phyloP scores from a whole-genome alignment of 176 grass and related monocot genomes.

The Themeda triandra region DNA sequence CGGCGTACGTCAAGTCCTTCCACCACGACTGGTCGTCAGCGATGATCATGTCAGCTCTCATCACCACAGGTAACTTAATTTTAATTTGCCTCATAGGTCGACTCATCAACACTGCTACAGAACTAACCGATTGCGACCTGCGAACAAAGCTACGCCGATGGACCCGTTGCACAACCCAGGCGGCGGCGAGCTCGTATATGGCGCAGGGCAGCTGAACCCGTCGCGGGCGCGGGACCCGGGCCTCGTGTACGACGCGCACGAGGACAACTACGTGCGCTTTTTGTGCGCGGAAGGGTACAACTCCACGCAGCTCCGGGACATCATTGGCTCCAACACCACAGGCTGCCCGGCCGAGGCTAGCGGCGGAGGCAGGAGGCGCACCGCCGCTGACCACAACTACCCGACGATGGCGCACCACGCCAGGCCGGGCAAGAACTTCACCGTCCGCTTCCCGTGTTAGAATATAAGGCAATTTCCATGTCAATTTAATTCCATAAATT shows the following conservation, averaged over 20 bases:
- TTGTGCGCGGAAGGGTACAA: conserved; percentile 50
- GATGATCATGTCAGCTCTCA: conserved; percentile 51
- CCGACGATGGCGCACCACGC: conserved; percentile 42
- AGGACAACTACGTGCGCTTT: conserved; percentile 25
- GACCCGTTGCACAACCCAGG: conserved; percentile 14
- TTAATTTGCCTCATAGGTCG: too few relatives aligned
- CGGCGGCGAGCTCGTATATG: conserved; percentile 42
- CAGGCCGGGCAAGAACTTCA: not conserved
- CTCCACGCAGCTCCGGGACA: conserved; percentile 13
- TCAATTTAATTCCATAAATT: too few relatives aligned
- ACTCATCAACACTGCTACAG: not conserved
- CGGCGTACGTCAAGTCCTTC: conserved; percentile 51
- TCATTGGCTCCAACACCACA: not conserved
- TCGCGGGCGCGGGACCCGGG: conserved; percentile 14
- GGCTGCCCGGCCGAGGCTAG: not conserved
- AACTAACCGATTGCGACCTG: not conserved
- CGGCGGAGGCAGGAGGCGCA: too few relatives aligned
- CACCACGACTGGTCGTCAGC: conserved; percentile 56
- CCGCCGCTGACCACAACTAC: conserved; percentile 35
- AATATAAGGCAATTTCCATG: too few relatives aligned
- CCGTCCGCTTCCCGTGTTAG: conserved; percentile 8
- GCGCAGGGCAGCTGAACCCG: conserved; percentile 42
- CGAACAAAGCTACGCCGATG: conserved; percentile 39
- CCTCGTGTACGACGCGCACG: conserved; percentile 38
- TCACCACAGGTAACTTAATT: conserved; percentile 50